Percentiles rank a stretch among this genome's conserved stretches.
phyloP scores from a whole-genome alignment of 306 rosid genomes.

The Cucurbita argyrosperma region DNA sequence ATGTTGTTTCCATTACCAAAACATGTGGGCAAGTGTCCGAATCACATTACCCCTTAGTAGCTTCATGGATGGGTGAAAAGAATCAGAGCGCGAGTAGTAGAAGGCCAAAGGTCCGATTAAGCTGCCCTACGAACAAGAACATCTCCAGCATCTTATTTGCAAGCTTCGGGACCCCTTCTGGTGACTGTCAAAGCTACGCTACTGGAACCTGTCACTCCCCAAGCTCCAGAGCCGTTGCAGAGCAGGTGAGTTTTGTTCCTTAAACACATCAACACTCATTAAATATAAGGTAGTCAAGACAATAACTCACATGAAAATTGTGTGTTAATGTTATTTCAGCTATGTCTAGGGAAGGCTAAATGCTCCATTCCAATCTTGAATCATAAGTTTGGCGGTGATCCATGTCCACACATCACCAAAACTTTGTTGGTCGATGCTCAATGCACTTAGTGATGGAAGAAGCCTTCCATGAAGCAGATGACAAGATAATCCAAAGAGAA shows the following conservation, averaged over 20 bases:
- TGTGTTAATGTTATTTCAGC: conserved; percentile 12
- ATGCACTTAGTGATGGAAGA: conserved; percentile 16
- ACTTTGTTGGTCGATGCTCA: conserved; percentile 30
- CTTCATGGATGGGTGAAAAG: conserved; percentile 16
- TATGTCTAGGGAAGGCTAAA: conserved; percentile 25
- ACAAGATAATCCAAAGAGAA: neutral
- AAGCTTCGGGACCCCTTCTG: conserved; percentile 37
- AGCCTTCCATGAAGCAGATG: neutral
- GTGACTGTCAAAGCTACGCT: conserved; percentile 21
- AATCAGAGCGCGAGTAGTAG: neutral
- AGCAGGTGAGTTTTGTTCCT: conserved; percentile 16
- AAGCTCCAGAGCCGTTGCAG: conserved; percentile 13
- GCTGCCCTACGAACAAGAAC: conserved; percentile 21
- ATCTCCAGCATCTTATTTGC: conserved; percentile 29
- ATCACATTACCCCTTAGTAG: conserved; percentile 18
- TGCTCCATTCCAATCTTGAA: conserved; percentile 22
- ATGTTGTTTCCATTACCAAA: conserved; percentile 13
- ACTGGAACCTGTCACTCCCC: conserved; percentile 26
- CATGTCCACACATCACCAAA: conserved; percentile 23
- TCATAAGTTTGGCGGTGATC: conserved; percentile 21
- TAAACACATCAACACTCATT: neutral
- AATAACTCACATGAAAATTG: neutral
- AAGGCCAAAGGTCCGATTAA: conserved; percentile 7
- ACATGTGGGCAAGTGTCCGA: conserved; percentile 26
- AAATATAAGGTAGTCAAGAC: neutral